Base-by-base conservation (phyloP, 2,329 filamentous ascomycete species). In the Claviceps sp. region DNA sequence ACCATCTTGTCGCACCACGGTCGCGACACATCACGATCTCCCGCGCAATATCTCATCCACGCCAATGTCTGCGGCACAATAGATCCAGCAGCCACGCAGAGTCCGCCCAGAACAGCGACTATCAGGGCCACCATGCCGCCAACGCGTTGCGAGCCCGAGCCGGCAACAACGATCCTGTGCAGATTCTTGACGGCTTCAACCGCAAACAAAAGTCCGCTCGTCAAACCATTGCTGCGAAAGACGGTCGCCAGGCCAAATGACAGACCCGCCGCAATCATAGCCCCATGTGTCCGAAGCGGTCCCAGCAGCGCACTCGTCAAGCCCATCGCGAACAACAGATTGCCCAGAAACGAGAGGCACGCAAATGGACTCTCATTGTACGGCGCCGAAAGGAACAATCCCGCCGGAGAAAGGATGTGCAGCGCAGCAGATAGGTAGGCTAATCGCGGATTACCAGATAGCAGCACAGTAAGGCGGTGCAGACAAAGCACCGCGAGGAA, bases 341-440 rank as follows among this genome's bases (percentile, higher is more conserved):
- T 82, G 1, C 89, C 93, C 0, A 75, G 59, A 60, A 96, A 87
- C 42, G 85, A 86, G 38, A 95, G 71, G 22, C 87, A 73, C 0
- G 91, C 82, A 66, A 89, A 96, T 0, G 84, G 66, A 56, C 85
- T 81, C 70, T 98, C 93, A 10, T 81, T 77, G 65, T 93, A 95
- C 0, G 91, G 89, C 0, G 90, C 85, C 0, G 85, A 90, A 17
- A 98, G 77, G 64, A 98, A 97, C 2, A 96, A 69, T 0, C 91
- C 91, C 0, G 87, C 93, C 0, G 93, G 91, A 0, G 87, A 93
- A 48, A 97, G 63, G 52, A 95, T 77, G 65, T 97, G 89, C 48
- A 97, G 71, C 16, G 78, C 70, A 3, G 88, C 81, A 8, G 88
- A 76, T 22, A 85, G 64, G 55, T 91, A 82, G 2, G 87, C 77